Evolutionary conservation across 2,329 filamentous ascomycete genomes (phyloP).

Genomic region (Penicillium rolfsii): DNA sequence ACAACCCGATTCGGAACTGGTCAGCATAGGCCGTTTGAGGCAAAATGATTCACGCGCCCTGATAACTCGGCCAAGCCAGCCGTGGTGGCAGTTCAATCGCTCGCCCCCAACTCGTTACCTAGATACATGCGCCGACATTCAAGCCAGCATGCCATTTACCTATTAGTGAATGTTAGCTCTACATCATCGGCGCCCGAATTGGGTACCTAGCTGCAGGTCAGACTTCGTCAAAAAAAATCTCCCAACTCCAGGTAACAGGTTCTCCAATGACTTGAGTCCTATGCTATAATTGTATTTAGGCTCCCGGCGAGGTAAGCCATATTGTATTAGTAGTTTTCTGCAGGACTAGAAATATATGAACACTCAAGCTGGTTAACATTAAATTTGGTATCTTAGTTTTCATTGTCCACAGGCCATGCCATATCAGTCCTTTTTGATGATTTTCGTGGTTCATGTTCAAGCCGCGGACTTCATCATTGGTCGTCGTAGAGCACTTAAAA

Average conservation of each 20-base stretch:
- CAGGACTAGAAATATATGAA: neutral
- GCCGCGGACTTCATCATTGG: neutral
- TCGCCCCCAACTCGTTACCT: neutral
- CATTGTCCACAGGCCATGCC: neutral
- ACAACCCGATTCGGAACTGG: constrained; percentile 5
- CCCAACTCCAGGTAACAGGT: neutral
- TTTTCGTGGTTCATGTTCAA: neutral
- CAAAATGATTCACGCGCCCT: neutral
- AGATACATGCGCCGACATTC: neutral
- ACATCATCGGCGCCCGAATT: neutral
- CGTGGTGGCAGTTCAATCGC: neutral
- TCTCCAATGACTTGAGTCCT: neutral
- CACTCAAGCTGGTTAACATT: neutral
- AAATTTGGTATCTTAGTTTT: neutral
- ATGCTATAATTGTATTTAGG: neutral
- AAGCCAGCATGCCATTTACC: neutral
- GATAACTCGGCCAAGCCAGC: neutral
- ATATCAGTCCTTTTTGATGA: neutral
- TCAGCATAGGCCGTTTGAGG: neutral
- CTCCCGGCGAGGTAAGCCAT: neutral
- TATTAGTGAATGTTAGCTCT: neutral
- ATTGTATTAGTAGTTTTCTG: neutral
- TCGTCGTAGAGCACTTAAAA: constrained; percentile 3
- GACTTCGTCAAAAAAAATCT: neutral
- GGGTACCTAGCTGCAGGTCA: neutral